phyloP scores from a whole-genome alignment of 208 protist genomes.

The Leishmania major region DNA sequence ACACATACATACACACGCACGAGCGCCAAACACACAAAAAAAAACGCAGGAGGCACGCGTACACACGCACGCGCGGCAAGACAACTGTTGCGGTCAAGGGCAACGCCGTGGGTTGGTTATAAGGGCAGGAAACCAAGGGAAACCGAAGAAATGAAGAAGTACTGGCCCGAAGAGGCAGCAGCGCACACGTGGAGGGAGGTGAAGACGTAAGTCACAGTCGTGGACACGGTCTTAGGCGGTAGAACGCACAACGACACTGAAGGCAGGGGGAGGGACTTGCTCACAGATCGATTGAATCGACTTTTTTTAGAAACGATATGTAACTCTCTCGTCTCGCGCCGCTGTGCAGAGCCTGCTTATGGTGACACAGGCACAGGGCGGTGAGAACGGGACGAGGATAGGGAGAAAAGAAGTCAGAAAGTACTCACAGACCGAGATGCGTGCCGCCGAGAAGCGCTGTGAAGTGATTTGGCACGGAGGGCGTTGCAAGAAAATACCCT shows the following conservation, averaged over 20 bases:
- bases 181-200: background rate
- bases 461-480: background rate
- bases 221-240: background rate
- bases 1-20: no score
- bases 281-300: background rate
- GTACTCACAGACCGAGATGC: background rate
- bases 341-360: background rate
- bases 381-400: background rate
- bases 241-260: background rate
- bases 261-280: background rate
- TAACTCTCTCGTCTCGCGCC: background rate
- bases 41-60: background rate
- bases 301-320: background rate
- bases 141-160: background rate
- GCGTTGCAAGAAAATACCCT: background rate
- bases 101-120: background rate
- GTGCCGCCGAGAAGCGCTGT: background rate
- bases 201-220: background rate
- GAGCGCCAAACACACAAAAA: background rate
- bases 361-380: background rate
- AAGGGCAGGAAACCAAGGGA: background rate
- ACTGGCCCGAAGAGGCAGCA: background rate
- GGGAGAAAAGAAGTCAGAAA: background rate
- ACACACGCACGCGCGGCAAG: background rate
- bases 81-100: background rate